These are phyloP conservation scores for Carallia brachiata DNA, from an alignment of 345 rosid genomes.

Conservation along the genomic window DNA sequence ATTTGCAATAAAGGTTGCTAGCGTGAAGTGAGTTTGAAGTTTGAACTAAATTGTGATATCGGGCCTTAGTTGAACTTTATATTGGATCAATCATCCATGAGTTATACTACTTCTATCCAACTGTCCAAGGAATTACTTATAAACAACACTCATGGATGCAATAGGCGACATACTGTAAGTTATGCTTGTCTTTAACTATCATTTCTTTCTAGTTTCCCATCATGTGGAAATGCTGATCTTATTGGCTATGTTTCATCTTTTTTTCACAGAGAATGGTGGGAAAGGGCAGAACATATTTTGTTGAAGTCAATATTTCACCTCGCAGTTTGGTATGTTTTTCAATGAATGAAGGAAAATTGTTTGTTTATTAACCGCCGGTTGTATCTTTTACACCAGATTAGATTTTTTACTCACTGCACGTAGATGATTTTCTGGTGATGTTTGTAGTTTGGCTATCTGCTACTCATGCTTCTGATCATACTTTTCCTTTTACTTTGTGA, in stretches of 20 bases:
- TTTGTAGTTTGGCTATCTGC: not conserved
- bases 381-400: no score
- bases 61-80: slow-evolving; percentile 13
- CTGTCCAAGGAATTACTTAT: slow-evolving; percentile 50
- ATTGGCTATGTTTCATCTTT: slow-evolving; percentile 5
- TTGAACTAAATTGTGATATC: slow-evolving; percentile 1
- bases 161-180: slow-evolving; percentile 34
- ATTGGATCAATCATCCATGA: slow-evolving; percentile 39
- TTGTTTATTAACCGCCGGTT: no score
- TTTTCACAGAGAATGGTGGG: slow-evolving; percentile 35
- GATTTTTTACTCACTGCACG: no score
- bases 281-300: slow-evolving; percentile 40
- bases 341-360: not conserved
- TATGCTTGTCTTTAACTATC: not conserved
- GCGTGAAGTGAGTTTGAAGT: not conserved
- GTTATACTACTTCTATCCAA: slow-evolving; percentile 44
- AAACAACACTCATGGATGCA: slow-evolving; percentile 35
- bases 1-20: no score
- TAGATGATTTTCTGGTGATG: not conserved
- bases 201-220: not conserved
- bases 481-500: not conserved
- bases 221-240: not conserved
- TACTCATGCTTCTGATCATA: not conserved
- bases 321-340: slow-evolving; percentile 49
- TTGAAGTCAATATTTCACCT: slow-evolving; percentile 47